A percentile compares a stretch with the other conserved stretches of the same genome.
These are phyloP conservation scores for Zychaea mexicana DNA, from an alignment of 371 early-diverging fungal species.

Conservation along the genomic window DNA sequence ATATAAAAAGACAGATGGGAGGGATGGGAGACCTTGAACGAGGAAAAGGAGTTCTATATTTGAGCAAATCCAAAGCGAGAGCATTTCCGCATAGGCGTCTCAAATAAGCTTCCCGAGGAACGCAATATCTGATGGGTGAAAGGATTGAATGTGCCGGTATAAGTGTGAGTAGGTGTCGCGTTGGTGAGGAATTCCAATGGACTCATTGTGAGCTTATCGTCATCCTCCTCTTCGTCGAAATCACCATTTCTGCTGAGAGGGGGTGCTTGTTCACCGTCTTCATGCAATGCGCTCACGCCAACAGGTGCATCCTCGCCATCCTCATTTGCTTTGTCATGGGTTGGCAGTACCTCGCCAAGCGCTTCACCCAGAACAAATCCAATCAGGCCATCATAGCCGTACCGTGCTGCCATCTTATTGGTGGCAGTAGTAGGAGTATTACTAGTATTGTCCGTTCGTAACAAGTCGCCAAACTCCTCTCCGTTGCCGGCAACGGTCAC, in stretches of 20 bases:
- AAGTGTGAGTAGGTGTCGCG: conserved; percentile 34
- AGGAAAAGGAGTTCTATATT: conserved; percentile 11
- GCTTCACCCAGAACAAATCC: conserved; percentile 46
- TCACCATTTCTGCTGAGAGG: background rate
- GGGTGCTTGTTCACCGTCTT: conserved; percentile 3
- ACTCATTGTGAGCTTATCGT: conserved; percentile 16
- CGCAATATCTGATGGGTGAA: conserved; percentile 43
- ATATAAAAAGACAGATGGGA: background rate
- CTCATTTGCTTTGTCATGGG: conserved; percentile 7
- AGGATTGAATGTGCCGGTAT: conserved; percentile 46
- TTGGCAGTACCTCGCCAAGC: conserved; percentile 20
- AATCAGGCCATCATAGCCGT: conserved; percentile 29
- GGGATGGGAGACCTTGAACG: no score
- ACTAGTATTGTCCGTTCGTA: background rate
- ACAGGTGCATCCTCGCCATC: conserved; percentile 41
- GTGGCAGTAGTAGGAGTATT: background rate
- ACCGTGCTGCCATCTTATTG: background rate
- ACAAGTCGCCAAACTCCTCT: background rate
- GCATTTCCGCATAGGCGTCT: conserved; percentile 42
- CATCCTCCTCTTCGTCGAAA: conserved; percentile 7
- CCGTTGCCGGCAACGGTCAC: conserved; percentile 1
- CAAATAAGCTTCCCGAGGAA: conserved; percentile 27
- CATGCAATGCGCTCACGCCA: conserved; percentile 36
- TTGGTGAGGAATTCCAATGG: conserved; percentile 40
- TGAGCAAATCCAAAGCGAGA: conserved; percentile 56